Evolutionary conservation across 805 yeast species (phyloP).

Genomic region (Ogataea ramenticola): DNA sequence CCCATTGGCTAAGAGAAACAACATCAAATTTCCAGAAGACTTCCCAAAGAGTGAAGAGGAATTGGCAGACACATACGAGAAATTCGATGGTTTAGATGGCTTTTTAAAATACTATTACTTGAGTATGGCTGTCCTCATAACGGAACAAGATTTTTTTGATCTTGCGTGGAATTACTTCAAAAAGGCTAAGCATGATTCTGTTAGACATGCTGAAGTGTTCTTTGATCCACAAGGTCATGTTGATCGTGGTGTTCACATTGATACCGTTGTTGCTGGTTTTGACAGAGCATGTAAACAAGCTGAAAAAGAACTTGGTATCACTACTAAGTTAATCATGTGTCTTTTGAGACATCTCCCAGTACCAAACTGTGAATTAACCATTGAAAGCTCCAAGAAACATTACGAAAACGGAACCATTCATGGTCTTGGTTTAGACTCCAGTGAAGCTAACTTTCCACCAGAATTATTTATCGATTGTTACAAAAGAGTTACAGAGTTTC

Average conservation of each 20-base stretch:
- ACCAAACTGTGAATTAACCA: slow-evolving; percentile 47
- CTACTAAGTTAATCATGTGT: slow-evolving; percentile 76
- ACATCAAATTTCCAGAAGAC: slow-evolving; percentile 47
- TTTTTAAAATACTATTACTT: slow-evolving; percentile 73
- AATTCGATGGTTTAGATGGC: slow-evolving; percentile 66
- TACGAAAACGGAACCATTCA: slow-evolving; percentile 51
- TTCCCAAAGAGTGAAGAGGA: slow-evolving; percentile 58
- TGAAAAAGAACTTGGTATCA: slow-evolving; percentile 50
- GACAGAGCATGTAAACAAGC: slow-evolving; percentile 63
- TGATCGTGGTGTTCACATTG: slow-evolving; percentile 54
- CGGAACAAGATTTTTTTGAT: slow-evolving; percentile 68
- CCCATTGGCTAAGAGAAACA: slow-evolving; percentile 60
- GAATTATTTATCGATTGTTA: slow-evolving; percentile 60
- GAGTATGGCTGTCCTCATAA: slow-evolving; percentile 68
- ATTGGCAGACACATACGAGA: slow-evolving; percentile 49
- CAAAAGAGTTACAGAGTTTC: slow-evolving; percentile 34
- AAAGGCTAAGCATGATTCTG: slow-evolving; percentile 53
- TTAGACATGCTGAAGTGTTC: slow-evolving; percentile 67
- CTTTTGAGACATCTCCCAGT: slow-evolving; percentile 69
- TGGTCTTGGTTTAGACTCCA: slow-evolving; percentile 78
- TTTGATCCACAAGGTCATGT: slow-evolving; percentile 85
- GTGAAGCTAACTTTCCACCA: slow-evolving; percentile 77
- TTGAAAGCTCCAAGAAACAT: slow-evolving; percentile 44
- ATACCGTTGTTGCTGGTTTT: slow-evolving; percentile 60
- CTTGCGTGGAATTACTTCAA: slow-evolving; percentile 66